These are phyloP conservation scores for Debaryomyces robertsiae DNA, from an alignment of 1,139 yeast species.

Conservation along the genomic window DNA sequence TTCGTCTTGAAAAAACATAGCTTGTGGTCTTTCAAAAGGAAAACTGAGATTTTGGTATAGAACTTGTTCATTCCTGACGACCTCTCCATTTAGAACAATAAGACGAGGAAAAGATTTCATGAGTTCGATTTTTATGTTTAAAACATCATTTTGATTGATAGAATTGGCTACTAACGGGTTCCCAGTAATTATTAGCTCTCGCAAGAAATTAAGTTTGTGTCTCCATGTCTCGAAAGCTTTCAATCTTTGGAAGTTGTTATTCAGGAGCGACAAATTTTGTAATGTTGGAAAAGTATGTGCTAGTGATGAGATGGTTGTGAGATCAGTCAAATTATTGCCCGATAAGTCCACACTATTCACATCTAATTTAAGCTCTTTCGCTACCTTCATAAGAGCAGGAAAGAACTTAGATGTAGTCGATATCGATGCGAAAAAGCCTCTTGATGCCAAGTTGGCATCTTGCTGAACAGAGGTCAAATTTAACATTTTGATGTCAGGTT, in stretches of 20 bases:
- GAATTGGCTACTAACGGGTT: constrained; percentile 64
- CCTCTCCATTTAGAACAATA: constrained; percentile 74
- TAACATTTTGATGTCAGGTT: constrained; percentile 63
- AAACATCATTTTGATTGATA: constrained; percentile 34
- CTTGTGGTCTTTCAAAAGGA: constrained; percentile 51
- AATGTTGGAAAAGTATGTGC: constrained; percentile 75
- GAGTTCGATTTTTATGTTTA: constrained; percentile 61
- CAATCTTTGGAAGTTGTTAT: constrained; percentile 64
- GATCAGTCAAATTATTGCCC: constrained; percentile 65
- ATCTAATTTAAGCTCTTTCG: constrained; percentile 52
- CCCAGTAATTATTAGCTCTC: constrained; percentile 75
- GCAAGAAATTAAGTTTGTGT: constrained; percentile 67
- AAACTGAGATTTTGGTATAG: constrained; percentile 54
- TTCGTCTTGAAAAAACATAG: constrained; percentile 77
- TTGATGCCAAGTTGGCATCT: constrained; percentile 61
- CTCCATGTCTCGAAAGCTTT: constrained; percentile 75
- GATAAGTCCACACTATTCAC: constrained; percentile 81
- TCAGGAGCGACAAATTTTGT: constrained; percentile 75
- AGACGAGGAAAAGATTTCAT: constrained; percentile 76
- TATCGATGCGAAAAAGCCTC: constrained; percentile 67
- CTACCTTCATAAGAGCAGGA: constrained; percentile 88
- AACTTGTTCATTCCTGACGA: constrained; percentile 71
- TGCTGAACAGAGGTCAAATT: constrained; percentile 68
- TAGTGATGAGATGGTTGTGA: constrained; percentile 61
- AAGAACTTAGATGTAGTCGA: constrained; percentile 76